Base-by-base conservation (phyloP, 306 rosid species). In the Malus sieversii region DNA sequence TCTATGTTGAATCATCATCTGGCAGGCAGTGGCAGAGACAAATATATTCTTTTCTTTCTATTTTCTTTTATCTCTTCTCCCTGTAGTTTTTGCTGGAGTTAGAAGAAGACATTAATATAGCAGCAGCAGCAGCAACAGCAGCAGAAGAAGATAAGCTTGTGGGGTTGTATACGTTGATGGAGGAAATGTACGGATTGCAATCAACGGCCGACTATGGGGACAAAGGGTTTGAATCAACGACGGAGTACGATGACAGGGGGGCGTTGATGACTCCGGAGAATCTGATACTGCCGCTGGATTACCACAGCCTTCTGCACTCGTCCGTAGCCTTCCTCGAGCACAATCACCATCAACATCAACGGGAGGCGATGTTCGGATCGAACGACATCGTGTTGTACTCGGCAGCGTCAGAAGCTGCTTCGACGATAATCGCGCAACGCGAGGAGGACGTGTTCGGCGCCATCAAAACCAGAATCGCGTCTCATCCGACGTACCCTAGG, bases 401-500 rank as follows among this genome's bases (percentile, higher is more conserved):
- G 2, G 88, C 87, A 13, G 61, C 85, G 14, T 78, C 88, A 14
- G 82, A 84, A 72, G 74, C 82, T 25, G 88, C 87, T 45, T 77
- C 85, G 20, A 32, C 68, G 11, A 64, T 22, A 72, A 78, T 85
- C 79, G 90, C 66, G 10, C 91, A 73, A 6, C 85, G 79, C 18
- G 84, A 83, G 70, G 78, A 90, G n/a, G 89, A 85, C 20, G 67
- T 83, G 33, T 76, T 90, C 19, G 78, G 80, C 51, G 35, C 85
- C n/a, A 87, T 92, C 91, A 96, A 96, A 75, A 89, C 98, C 19
- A 88, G 82, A 86, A 96, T 96, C 74, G 92, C 97, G 10, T 83
- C 96, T 25, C 99, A 96, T 62, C 99, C 98, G 73, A 74, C 78
- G 65, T 92, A 92, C 76, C 97, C 96, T 78, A 94, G 92, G 71